These are phyloP conservation scores for Spizellomyces punctatus DNA, from an alignment of 192 early-diverging fungal genomes.

Conservation along the genomic window DNA sequence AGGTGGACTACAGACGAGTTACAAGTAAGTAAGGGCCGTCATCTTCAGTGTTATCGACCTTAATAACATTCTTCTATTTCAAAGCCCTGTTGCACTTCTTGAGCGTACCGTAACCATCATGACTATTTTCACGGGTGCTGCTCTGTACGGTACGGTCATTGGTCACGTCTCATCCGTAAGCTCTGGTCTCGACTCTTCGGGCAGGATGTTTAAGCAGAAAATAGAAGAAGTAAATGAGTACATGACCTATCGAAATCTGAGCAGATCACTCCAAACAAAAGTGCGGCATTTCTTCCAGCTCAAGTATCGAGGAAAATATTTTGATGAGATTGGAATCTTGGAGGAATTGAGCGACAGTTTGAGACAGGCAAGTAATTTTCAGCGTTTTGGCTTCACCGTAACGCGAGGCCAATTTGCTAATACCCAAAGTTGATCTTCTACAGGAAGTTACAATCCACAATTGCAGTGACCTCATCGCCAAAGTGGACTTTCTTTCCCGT, in stretches of 20 bases:
- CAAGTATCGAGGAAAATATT: too few species aligned
- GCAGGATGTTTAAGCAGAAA: constrained; percentile 41
- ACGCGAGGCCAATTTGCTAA: too few species aligned
- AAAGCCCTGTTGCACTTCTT: background rate
- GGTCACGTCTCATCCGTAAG: constrained; percentile 53
- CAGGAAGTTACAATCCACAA: constrained; percentile 51
- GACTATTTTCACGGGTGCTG: constrained; percentile 38
- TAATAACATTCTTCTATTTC: too few species aligned
- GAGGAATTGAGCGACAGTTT: too few species aligned
- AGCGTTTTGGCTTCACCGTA: too few species aligned
- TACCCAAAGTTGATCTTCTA: background rate
- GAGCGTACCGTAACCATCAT: constrained; percentile 39
- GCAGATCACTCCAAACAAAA: too few species aligned
- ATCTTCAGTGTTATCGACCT: too few species aligned
- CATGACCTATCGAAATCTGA: too few species aligned
- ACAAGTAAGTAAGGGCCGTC: constrained; percentile 17
- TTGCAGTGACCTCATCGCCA: constrained; percentile 48
- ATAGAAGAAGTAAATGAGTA: too few species aligned
- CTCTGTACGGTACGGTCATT: constrained; percentile 43
- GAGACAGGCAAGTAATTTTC: too few species aligned
- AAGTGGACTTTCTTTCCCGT: constrained; percentile 51
- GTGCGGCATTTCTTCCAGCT: too few species aligned
- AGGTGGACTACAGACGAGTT: constrained; percentile 12
- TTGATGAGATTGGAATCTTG: too few species aligned
- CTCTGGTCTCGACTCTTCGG: constrained; percentile 50